Base-by-base conservation (phyloP, 805 yeast species). In the Wickerhamomyces chambardii region DNA sequence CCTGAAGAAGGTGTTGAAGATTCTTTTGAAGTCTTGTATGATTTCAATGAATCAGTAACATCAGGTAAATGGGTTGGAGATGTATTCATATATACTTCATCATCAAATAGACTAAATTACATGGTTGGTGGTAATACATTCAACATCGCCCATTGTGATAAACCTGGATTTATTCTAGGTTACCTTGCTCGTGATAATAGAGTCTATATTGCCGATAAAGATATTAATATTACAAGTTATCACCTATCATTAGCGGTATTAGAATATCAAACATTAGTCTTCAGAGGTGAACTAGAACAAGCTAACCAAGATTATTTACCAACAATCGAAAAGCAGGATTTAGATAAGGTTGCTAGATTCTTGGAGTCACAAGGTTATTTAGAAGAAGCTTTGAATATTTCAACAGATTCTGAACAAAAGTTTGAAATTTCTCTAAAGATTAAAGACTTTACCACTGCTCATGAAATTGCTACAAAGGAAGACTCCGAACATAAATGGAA, bases 31-130 rank as follows among this genome's bases (percentile, higher is more conserved):
- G 89, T 89, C 17, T 65, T 85, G 38, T 75, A 80, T 50, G 95
- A 94, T 42, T 72, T 86, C 40, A 72, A 74, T 38, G 99, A 92
- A 56, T 63, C 78, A 15, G 74, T 90, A 28, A 75, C 84, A 40
- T 80, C 95, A 21, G 97, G 97, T 51, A 81, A 79, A 58, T 92
- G 97, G 87, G 87, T 89, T 50, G 98, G 97, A 46, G 97, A 92
- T 64, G 97, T 92, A 31, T 89, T 90, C 57, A 75, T 92, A 36
- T 92, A 82, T 65, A 85, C 97, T 14, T 86, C 97, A 3, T 53
- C 77, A 15, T 70, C 94, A 17, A 85, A 87, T 63, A 77, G 97
- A 59, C 70, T 92, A 53, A 90, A 89, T 62, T 92, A 92, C 58
- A 74, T 87, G 42, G 97, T 92, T 41, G 98, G 98, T 49, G 95